These are phyloP conservation scores for Scleroderma citrinum DNA, from an alignment of 768 basidiomycete genomes.

Conservation along the genomic window DNA sequence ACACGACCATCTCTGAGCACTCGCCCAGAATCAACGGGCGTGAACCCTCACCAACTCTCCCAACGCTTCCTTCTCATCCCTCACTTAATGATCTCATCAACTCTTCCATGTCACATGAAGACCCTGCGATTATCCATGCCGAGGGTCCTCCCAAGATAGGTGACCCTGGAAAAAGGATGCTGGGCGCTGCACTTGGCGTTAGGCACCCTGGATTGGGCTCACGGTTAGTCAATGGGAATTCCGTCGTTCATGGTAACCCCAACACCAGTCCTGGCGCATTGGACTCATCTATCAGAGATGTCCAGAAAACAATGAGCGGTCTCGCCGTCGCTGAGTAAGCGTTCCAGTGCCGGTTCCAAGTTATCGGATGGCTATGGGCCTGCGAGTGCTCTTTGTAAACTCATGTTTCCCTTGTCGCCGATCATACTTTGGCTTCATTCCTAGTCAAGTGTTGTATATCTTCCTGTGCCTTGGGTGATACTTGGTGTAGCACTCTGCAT, in stretches of 20 bases:
- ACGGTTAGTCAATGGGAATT: slow-evolving; percentile 46
- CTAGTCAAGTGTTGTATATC: slow-evolving; percentile 9
- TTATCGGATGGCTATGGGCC: slow-evolving; percentile 11
- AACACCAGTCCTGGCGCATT: slow-evolving; percentile 32
- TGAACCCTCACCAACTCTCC: slow-evolving; percentile 79
- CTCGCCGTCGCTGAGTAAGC: slow-evolving; percentile 67
- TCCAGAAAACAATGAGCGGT: slow-evolving; percentile 72
- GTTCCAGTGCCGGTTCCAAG: slow-evolving; percentile 5
- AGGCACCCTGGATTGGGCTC: slow-evolving; percentile 72
- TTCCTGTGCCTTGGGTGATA: slow-evolving; percentile 9
- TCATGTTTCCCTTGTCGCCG: slow-evolving; percentile 8
- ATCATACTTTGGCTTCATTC: slow-evolving; percentile 11
- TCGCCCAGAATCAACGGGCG: slow-evolving; percentile 40
- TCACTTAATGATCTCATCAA: slow-evolving; percentile 81
- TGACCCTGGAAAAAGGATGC: slow-evolving; percentile 85
- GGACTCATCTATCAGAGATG: slow-evolving; percentile 57
- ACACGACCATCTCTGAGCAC: slow-evolving; percentile 47
- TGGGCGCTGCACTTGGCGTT: slow-evolving; percentile 79
- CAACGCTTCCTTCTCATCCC: slow-evolving; percentile 74
- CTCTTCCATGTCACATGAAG: slow-evolving; percentile 52
- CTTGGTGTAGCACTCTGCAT: slow-evolving; percentile 13
- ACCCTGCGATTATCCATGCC: slow-evolving; percentile 60
- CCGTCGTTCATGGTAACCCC: too few relatives aligned
- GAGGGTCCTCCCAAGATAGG: slow-evolving; percentile 73
- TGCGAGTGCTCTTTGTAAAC: slow-evolving; percentile 4